Evolutionary conservation across 148 eudicot species (phyloP), one percentile per base, ranked within the genome.

Genomic region (Cornus kousa): DNA sequence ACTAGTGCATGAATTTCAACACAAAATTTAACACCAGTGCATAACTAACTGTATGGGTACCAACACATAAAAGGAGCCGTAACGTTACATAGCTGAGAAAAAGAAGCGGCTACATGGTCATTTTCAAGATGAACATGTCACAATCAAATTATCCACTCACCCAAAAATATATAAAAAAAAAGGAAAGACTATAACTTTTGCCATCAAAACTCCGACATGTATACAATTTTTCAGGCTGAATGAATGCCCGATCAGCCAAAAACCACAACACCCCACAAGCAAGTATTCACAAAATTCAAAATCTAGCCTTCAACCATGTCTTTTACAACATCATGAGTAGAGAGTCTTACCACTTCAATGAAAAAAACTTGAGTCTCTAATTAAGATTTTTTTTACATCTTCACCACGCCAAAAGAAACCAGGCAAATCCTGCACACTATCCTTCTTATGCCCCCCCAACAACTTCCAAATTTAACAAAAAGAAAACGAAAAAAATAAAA

Each of bases 221-320:
- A 24, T 22, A 67, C 23, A 71, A 62, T 77, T 74, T 78, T 78
- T 78, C 82, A 82, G 67, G 71, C 74, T 69, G 50, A 39, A 39
- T 39, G 7, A 4, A 7, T 7, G 28, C 43, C 43, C 2, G 1
- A 74, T 67, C 67, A 69, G 66, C 65, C 73, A 76, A 65, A 77
- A 65, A 43, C 10, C 72, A 65, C 62, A 81, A 37, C 79, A 70
- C 24, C 78, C 55, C 73, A 67, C 66, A 74, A 59, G 35, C 68
- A 55, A 69, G 67, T 71, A 81, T 76, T 72, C 75, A 81, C 77
- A 76, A 70, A 53, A 53, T 46, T 59, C 80, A 69, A 76, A 81
- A 68, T 64, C 76, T 81, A 46, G 35, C 72, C 24, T 72, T 65
- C 35, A 74, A 74, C 31, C 68, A 23, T 28, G 50, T 72, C 68